A percentile compares a stretch with the other conserved stretches of the same genome.
Evolutionary conservation across 345 rosid species (phyloP).

Genomic region (Eucalyptus shirleyi): DNA sequence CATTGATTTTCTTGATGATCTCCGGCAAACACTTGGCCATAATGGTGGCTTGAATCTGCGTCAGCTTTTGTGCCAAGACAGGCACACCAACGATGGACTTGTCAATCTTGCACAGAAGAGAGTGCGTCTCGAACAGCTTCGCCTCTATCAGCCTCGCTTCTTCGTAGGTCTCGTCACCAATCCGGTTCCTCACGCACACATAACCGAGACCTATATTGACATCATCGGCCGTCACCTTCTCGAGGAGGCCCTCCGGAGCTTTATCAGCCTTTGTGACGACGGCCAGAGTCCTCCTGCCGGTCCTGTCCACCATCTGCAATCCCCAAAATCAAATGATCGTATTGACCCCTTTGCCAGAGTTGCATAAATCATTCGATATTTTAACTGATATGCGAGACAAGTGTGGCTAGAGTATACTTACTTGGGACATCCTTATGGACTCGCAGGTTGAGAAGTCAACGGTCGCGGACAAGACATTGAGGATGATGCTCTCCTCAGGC

Average conservation of each 20-base stretch:
- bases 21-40: constrained; percentile 17
- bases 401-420: neutral
- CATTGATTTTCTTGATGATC: constrained; percentile 8
- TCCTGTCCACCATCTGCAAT: constrained; percentile 16
- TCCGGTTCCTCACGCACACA: constrained; percentile 30
- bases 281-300: constrained; percentile 30
- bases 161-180: constrained; percentile 19
- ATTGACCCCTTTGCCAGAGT: neutral
- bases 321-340: neutral
- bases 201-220: constrained; percentile 39
- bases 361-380: neutral
- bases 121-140: neutral
- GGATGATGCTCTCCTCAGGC: constrained; percentile 34
- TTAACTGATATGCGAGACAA: neutral
- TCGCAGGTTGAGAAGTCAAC: constrained; percentile 41
- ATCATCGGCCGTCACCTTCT: constrained; percentile 36
- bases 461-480: constrained; percentile 28
- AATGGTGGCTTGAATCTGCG: constrained; percentile 15
- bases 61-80: constrained; percentile 14
- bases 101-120: constrained; percentile 10
- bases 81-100: constrained; percentile 26
- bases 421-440: constrained; percentile 36
- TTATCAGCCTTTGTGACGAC: constrained; percentile 40
- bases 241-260: constrained; percentile 35
- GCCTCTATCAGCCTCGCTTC: constrained; percentile 15